Conservation (phyloP, 2,329 filamentous ascomycete genomes). For the Fusarium camptoceras region DNA sequence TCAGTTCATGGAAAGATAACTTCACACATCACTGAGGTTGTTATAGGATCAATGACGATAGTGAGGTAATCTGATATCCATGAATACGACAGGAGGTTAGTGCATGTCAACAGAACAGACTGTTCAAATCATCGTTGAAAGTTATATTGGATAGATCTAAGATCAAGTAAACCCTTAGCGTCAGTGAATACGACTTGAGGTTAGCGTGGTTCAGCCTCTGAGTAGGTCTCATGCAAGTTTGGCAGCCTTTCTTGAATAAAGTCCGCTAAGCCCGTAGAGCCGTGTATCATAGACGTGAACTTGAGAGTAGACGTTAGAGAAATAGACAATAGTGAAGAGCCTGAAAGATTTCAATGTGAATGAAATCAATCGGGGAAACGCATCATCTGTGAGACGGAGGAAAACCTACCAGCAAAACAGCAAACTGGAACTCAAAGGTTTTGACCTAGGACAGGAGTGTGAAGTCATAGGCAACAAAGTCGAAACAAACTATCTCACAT, state of each 20-base stretch:
- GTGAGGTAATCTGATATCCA: not conserved
- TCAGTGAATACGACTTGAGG: not conserved
- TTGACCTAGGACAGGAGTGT: too few species aligned
- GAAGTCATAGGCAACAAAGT: accelerated
- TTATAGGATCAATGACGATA: not conserved
- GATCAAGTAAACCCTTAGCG: not conserved
- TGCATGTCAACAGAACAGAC: not conserved
- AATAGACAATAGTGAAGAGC: too few species aligned
- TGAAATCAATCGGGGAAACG: too few species aligned
- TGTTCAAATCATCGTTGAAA: not conserved
- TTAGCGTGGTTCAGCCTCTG: not conserved
- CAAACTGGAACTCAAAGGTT: not conserved
- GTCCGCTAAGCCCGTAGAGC: not conserved
- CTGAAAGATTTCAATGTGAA: too few species aligned
- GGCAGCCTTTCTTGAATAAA: too few species aligned
- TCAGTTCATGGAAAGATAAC: accelerated
- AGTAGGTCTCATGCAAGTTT: not conserved
- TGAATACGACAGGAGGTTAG: conserved; percentile 24
- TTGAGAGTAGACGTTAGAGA: accelerated
- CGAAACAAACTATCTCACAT: too few species aligned
- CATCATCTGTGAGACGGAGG: not conserved
- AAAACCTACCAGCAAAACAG: not conserved
- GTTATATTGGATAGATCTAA: not conserved
- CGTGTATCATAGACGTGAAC: not conserved
- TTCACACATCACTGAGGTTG: not conserved